phyloP scores from a whole-genome alignment of 2,329 filamentous ascomycete genomes.

The Madurella mycetomatis region DNA sequence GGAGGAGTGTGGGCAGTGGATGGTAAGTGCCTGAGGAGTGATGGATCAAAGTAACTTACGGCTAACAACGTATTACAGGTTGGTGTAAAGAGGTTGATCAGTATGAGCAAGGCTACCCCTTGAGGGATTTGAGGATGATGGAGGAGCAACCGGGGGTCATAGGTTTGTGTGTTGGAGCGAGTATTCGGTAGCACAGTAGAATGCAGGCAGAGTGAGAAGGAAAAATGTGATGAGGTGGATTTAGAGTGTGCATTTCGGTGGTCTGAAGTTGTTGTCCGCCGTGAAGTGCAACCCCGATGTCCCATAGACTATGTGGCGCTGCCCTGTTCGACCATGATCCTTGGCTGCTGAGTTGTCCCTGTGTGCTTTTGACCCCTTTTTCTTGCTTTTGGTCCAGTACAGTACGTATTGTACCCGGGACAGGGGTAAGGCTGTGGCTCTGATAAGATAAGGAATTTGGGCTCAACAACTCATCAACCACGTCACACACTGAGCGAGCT shows the following conservation, averaged over 20 bases:
- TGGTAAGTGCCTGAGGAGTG: slow-evolving; percentile 57
- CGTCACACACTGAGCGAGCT: slow-evolving; percentile 5
- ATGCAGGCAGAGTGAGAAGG: slow-evolving; percentile 1
- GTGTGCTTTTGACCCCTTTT: too few species aligned
- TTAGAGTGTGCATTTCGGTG: too few species aligned
- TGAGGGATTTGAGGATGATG: not conserved
- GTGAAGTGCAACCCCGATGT: too few species aligned
- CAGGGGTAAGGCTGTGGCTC: not conserved
- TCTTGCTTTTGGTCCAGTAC: not conserved
- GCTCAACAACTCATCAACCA: not conserved
- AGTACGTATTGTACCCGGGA: not conserved
- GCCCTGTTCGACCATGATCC: too few species aligned
- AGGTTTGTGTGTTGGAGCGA: too few species aligned
- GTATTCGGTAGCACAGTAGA: too few species aligned
- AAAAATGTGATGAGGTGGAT: slow-evolving; percentile 7
- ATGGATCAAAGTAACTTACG: not conserved
- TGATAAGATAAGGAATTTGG: slow-evolving; percentile 24
- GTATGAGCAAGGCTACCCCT: slow-evolving; percentile 67
- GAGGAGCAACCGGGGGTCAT: too few species aligned
- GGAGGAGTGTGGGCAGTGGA: slow-evolving; percentile 81
- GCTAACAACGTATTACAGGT: slow-evolving; percentile 51
- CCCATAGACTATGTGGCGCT: too few species aligned
- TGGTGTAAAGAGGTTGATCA: slow-evolving; percentile 71
- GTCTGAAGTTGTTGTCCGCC: too few species aligned
- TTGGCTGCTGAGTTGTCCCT: too few species aligned